Conservation (phyloP, 164 flowering plant species). For the Vitis cinerea region DNA sequence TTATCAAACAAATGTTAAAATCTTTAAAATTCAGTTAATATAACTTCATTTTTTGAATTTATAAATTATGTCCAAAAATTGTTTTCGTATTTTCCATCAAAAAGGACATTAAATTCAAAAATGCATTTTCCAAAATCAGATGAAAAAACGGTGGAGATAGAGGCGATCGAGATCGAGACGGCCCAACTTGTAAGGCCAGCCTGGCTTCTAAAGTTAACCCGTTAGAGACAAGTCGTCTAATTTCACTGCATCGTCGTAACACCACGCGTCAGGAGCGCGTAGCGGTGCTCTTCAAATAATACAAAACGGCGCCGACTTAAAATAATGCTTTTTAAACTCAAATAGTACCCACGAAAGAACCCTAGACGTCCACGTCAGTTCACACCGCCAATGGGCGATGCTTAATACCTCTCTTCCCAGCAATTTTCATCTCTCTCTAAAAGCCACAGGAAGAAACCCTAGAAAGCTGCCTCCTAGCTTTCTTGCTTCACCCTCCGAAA, state of each 20-base stretch:
- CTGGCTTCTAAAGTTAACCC: background rate
- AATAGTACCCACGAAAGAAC: background rate
- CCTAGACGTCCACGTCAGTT: constrained; percentile 10
- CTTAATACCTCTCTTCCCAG: background rate
- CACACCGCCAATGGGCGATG: background rate
- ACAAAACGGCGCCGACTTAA: constrained; percentile 14
- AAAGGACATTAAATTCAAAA: background rate
- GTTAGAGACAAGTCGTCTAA: too few species aligned
- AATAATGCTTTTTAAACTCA: background rate
- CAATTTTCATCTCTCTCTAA: background rate
- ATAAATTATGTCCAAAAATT: too few species aligned
- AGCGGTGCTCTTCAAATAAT: background rate
- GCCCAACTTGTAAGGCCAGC: too few species aligned
- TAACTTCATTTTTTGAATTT: too few species aligned
- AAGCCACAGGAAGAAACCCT: background rate
- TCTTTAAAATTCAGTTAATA: too few species aligned
- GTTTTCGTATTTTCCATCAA: too few species aligned
- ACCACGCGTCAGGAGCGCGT: background rate
- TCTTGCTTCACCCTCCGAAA: background rate
- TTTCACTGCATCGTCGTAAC: background rate
- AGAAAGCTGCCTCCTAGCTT: background rate
- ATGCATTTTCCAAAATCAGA: too few species aligned
- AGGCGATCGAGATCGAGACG: too few species aligned
- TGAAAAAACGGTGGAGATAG: too few species aligned
- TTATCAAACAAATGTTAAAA: too few species aligned